Percentiles rank a stretch among this genome's conserved stretches.
Conservation (phyloP, 2,329 filamentous ascomycete species). For the Parastagonospora nodorum region DNA sequence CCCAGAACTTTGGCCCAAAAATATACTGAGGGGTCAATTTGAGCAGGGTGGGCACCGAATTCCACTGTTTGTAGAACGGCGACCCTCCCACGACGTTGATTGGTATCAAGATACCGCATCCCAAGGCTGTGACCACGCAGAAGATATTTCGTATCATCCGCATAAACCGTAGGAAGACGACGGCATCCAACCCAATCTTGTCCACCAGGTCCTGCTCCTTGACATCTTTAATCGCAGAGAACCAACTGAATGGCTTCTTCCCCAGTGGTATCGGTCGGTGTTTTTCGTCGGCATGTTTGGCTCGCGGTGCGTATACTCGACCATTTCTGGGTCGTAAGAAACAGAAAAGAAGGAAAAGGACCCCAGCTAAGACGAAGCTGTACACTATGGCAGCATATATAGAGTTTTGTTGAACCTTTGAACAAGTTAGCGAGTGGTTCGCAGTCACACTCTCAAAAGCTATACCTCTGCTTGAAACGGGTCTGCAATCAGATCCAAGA, state of each 20-base stretch:
- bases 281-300: slow-evolving; percentile 89
- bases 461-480: slow-evolving; percentile 45
- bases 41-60: slow-evolving; percentile 43
- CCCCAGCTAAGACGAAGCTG: slow-evolving; percentile 74
- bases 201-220: slow-evolving; percentile 79
- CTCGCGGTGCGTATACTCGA: slow-evolving; percentile 89
- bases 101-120: slow-evolving; percentile 78
- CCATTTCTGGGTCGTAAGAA: slow-evolving; percentile 87
- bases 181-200: slow-evolving; percentile 86
- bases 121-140: slow-evolving; percentile 71
- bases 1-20: slow-evolving; percentile 59
- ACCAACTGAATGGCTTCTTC: slow-evolving; percentile 86
- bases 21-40: slow-evolving; percentile 65
- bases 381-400: slow-evolving; percentile 80
- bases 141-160: slow-evolving; percentile 94
- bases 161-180: slow-evolving; percentile 83
- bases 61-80: slow-evolving; percentile 34
- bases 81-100: slow-evolving; percentile 64
- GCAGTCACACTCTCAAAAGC: background rate
- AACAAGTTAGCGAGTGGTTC: background rate
- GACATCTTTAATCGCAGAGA: slow-evolving; percentile 74
- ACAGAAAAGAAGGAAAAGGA: slow-evolving; percentile 82
- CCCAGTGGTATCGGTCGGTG: slow-evolving; percentile 84
- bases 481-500: slow-evolving; percentile 48
- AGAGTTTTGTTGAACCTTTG: slow-evolving; percentile 63